phyloP scores from a whole-genome alignment of 2,329 filamentous ascomycete species.

The Helotiales sp. region DNA sequence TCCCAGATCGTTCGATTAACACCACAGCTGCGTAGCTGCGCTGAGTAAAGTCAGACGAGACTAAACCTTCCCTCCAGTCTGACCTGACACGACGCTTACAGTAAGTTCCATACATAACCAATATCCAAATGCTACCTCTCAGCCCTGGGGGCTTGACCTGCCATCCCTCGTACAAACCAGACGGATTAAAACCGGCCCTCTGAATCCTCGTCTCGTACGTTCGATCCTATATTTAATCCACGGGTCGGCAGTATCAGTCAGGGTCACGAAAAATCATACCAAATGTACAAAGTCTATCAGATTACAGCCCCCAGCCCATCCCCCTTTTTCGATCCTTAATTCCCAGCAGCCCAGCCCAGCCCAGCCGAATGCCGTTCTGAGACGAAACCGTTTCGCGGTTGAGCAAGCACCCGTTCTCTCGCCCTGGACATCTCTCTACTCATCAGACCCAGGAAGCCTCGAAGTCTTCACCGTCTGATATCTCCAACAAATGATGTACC shows the following conservation, averaged over 20 bases:
- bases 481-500: neutral
- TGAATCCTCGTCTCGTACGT: neutral
- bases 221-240: conserved; percentile 2
- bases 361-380: conserved; percentile 27
- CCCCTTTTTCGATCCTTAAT: conserved; percentile 22
- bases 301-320: neutral
- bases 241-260: conserved; percentile 3
- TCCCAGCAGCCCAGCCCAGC: conserved; percentile 11
- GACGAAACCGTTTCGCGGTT: conserved; percentile 35
- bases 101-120: neutral
- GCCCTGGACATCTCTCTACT: neutral
- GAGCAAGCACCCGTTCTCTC: conserved; percentile 21
- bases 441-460: neutral
- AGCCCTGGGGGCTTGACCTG: neutral
- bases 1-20: neutral
- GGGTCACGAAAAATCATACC: neutral
- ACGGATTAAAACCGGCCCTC: neutral
- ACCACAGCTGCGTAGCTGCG: conserved; percentile 1
- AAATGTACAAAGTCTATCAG: neutral
- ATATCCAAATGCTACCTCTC: conserved; percentile 11
- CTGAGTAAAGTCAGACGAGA: conserved; percentile 19
- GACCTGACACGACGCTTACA: conserved; percentile 20
- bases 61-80: conserved; percentile 2
- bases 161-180: neutral
- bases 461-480: neutral